Evolutionary conservation across 345 rosid species (phyloP).

Genomic region (Draba incana): DNA sequence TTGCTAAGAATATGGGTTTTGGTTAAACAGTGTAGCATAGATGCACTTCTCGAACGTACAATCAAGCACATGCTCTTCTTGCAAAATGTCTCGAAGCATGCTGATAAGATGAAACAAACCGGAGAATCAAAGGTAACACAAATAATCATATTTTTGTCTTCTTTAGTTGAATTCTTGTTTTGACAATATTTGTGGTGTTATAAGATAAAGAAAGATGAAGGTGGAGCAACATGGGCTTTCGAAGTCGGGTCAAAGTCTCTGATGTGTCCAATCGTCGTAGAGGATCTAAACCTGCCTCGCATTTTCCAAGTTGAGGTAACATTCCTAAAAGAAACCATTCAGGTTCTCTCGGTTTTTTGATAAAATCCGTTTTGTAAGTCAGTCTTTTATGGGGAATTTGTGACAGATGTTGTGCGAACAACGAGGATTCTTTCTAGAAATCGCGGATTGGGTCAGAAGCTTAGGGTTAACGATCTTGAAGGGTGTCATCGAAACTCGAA

Average conservation of each 20-base stretch:
- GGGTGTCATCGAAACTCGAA: slow-evolving; percentile 83
- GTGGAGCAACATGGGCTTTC: slow-evolving; percentile 96
- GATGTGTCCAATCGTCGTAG: slow-evolving; percentile 92
- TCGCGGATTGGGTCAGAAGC: slow-evolving; percentile 86
- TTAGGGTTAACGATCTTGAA: slow-evolving; percentile 93
- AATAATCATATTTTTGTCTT: neutral
- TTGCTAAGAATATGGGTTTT: slow-evolving; percentile 1
- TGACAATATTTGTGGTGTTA: neutral
- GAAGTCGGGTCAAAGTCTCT: slow-evolving; percentile 91
- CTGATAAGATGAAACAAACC: slow-evolving; percentile 83
- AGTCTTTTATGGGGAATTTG: neutral
- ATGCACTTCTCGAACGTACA: slow-evolving; percentile 89
- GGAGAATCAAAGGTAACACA: slow-evolving; percentile 77
- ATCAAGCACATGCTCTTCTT: slow-evolving; percentile 99
- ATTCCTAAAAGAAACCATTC: neutral
- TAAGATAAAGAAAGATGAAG: slow-evolving; percentile 69
- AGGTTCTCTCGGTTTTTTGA: neutral
- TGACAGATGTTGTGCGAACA: slow-evolving; percentile 93
- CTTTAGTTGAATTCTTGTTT: slow-evolving; percentile 16
- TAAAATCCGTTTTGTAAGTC: neutral
- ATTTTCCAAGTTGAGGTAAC: slow-evolving; percentile 91
- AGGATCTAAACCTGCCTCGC: slow-evolving; percentile 88
- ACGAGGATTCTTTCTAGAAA: slow-evolving; percentile 91
- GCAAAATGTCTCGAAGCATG: slow-evolving; percentile 92
- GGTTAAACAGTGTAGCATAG: slow-evolving; percentile 92